Evolutionary conservation across 257 asterid genomes (phyloP).

Genomic region (Ophiorrhiza pumila): DNA sequence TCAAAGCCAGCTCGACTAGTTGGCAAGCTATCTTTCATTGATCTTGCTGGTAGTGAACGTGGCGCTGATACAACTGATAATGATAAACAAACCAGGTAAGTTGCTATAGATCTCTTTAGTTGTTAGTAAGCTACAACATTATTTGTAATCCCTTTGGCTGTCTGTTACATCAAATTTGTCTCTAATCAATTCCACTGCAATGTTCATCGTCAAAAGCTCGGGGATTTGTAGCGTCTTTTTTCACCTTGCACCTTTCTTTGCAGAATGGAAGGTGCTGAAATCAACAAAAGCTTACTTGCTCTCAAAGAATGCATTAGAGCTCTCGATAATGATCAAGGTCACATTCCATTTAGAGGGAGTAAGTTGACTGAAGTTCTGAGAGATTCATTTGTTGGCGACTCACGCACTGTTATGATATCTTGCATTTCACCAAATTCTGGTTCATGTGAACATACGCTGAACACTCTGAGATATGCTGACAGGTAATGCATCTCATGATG

Average conservation of each 20-base stretch:
- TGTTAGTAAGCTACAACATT: neutral
- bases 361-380: conserved; percentile 90
- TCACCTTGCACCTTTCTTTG: neutral
- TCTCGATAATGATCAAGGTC: conserved; percentile 96
- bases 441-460: conserved; percentile 92
- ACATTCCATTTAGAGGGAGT: conserved; percentile 99
- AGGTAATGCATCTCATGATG: conserved; percentile 39
- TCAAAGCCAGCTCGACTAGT: conserved; percentile 34
- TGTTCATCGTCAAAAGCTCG: conserved; percentile 3
- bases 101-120: neutral
- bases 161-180: neutral
- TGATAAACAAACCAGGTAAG: conserved; percentile 37
- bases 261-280: conserved; percentile 99
- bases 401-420: conserved; percentile 94
- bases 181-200: neutral
- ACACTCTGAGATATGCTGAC: conserved; percentile 96
- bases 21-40: conserved; percentile 43
- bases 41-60: conserved; percentile 48
- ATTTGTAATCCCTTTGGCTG: neutral
- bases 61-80: conserved; percentile 45
- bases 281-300: conserved; percentile 97
- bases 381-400: conserved; percentile 93
- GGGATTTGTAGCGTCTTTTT: neutral
- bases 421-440: conserved; percentile 95
- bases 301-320: conserved; percentile 98